phyloP scores from a whole-genome alignment of 176 grass and related monocot genomes.

The Aegilops bicornis region DNA sequence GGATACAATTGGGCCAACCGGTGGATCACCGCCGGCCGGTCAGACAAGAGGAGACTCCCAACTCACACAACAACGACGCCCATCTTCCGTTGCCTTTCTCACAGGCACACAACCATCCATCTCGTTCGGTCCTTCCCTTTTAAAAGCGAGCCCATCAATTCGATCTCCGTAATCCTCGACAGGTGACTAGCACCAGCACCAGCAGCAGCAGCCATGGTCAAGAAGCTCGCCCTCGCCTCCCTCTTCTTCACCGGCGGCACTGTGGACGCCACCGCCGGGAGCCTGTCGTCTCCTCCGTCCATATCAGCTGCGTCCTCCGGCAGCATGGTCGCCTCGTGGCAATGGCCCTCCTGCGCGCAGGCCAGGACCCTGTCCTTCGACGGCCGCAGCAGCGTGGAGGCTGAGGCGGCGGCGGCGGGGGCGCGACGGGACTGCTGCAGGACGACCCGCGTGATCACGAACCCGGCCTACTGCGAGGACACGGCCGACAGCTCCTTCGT shows the following conservation, averaged over 20 bases:
- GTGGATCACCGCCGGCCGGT: too few species aligned
- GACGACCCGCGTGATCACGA: not conserved
- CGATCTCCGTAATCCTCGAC: too few species aligned
- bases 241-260: slow-evolving; percentile 35
- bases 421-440: not conserved
- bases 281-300: slow-evolving; percentile 27
- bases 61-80: too few species aligned
- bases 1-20: too few species aligned
- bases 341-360: slow-evolving; percentile 46
- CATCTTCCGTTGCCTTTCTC: too few species aligned
- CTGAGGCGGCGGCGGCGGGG: not conserved
- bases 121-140: too few species aligned
- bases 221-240: slow-evolving; percentile 47
- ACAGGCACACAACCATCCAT: too few species aligned
- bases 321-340: slow-evolving; percentile 26
- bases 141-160: too few species aligned
- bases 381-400: not conserved
- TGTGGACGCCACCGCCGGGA: not conserved
- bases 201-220: slow-evolving; percentile 24
- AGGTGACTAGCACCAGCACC: too few species aligned
- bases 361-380: slow-evolving; percentile 37
- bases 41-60: too few species aligned
- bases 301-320: slow-evolving; percentile 24
- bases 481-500: not conserved
- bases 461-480: slow-evolving; percentile 30